Evolutionary conservation across 176 grass and related monocot genomes (phyloP).

Genomic region (Oryza rufipogon): DNA sequence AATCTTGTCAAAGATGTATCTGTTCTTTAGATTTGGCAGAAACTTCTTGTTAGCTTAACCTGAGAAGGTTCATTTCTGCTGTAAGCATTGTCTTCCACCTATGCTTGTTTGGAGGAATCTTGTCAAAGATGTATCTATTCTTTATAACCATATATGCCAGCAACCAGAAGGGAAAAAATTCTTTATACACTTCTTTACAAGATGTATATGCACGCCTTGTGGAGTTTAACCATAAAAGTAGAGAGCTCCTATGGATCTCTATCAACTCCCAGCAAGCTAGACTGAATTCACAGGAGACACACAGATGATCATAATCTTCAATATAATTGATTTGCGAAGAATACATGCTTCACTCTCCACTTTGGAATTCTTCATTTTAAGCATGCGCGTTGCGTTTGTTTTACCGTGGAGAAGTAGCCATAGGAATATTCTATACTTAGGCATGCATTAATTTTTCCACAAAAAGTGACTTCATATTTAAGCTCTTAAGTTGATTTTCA

Average conservation of each 20-base stretch:
- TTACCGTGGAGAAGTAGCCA: neutral
- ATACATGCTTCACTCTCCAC: neutral
- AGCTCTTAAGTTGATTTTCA: slow-evolving; percentile 27
- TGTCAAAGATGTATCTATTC: neutral
- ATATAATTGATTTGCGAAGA: neutral
- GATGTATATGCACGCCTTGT: neutral
- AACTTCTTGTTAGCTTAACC: neutral
- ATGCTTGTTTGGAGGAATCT: neutral
- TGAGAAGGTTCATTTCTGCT: neutral
- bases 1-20: neutral
- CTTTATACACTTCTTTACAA: neutral
- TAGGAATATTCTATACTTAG: neutral
- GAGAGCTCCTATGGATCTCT: neutral
- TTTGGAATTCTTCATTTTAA: neutral
- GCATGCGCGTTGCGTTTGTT: neutral
- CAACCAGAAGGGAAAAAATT: neutral
- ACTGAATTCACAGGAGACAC: neutral
- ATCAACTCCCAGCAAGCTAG: neutral
- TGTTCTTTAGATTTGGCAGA: neutral
- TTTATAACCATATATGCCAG: neutral
- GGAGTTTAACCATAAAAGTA: neutral
- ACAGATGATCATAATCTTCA: neutral
- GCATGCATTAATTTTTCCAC: neutral
- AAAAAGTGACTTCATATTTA: neutral
- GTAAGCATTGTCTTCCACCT: too few relatives aligned